Percentiles rank a stretch among this genome's conserved stretches.
Evolutionary conservation across 805 yeast species (phyloP).

Genomic region (Wickerhamiella dianesei): DNA sequence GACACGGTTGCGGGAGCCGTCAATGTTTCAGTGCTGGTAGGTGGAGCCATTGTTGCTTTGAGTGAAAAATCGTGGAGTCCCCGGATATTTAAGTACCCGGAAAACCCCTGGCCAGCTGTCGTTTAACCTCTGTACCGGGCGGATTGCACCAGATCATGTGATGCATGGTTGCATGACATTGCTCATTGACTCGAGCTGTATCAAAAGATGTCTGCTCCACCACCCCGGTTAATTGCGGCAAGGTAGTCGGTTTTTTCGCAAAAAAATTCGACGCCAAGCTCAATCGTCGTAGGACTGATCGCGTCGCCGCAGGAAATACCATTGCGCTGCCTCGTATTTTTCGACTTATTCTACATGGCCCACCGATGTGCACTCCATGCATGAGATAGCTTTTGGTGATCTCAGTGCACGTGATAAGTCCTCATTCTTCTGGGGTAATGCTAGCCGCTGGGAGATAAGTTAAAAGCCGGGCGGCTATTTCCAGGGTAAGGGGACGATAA

Average conservation of each 20-base stretch:
- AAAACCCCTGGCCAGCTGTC: background rate
- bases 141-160: background rate
- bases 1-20: constrained; percentile 1
- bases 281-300: too few species aligned
- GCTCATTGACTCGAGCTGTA: too few species aligned
- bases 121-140: background rate
- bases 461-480: background rate
- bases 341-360: too few species aligned
- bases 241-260: too few species aligned
- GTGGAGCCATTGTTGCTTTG: constrained; percentile 14
- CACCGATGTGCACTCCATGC: too few species aligned
- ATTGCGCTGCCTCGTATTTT: too few species aligned
- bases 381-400: background rate
- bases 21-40: constrained; percentile 8
- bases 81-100: background rate
- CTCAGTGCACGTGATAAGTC: background rate
- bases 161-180: background rate
- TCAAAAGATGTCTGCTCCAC: too few species aligned
- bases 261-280: too few species aligned
- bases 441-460: background rate
- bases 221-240: too few species aligned
- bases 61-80: background rate
- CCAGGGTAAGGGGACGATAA: background rate
- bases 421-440: background rate
- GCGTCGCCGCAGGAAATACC: too few species aligned